phyloP scores from a whole-genome alignment of 2,329 filamentous ascomycete genomes.

The Phaeosphaeria sp. region DNA sequence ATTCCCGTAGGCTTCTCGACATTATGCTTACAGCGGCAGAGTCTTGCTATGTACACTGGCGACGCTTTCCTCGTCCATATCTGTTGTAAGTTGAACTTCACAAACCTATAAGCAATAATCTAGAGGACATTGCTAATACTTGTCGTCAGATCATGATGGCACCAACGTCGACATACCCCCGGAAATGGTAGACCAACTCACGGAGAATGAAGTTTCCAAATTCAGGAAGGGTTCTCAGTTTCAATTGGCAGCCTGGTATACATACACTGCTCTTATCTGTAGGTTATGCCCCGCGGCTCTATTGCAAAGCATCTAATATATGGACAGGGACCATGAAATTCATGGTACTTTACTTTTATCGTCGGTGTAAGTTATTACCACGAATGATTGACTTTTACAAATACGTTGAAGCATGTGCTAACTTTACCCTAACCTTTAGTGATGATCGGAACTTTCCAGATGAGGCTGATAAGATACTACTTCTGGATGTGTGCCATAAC shows the following conservation, averaged over 20 bases:
- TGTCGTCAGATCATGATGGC: neutral
- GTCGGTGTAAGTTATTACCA: neutral
- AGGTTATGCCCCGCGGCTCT: neutral
- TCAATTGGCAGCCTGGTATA: neutral
- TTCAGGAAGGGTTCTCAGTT: neutral
- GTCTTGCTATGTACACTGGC: neutral
- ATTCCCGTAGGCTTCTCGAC: neutral
- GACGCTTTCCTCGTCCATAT: neutral
- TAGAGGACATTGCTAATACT: neutral
- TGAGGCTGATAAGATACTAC: neutral
- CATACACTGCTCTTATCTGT: neutral
- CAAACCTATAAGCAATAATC: neutral
- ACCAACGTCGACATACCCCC: neutral
- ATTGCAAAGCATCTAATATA: neutral
- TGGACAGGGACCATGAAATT: neutral
- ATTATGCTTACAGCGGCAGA: neutral
- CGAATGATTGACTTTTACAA: neutral
- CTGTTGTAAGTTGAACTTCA: neutral
- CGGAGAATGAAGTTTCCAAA: neutral
- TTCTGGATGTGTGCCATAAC: neutral
- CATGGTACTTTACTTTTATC: neutral
- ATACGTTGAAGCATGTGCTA: neutral
- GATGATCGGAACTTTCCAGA: neutral
- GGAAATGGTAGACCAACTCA: neutral
- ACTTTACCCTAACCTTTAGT: neutral